Evolutionary conservation across 192 early-diverging fungal genomes (phyloP), one percentile per base, ranked within the genome.

Genomic region (Rhizophagus clarus): DNA sequence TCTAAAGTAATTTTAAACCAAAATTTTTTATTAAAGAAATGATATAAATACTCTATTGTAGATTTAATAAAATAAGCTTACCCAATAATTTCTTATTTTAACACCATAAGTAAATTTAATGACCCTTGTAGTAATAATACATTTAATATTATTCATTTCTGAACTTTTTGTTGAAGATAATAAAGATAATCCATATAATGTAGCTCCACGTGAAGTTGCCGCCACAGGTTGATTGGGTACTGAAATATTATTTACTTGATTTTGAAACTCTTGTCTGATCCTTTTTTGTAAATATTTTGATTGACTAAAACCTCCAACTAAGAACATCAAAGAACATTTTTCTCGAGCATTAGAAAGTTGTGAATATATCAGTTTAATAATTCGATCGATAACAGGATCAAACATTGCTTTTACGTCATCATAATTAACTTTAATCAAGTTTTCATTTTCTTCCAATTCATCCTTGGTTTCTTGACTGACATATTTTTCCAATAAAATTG

Each of bases 401-500:
- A 82, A 86, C 45, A 81, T 74, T 77, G 61, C 3, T 80, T 81
- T 77, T 80, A 79, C 28, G 79, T 72, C 79, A 88, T 88, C n/a
- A 88, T 82, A 72, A 62, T 82, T 24, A 83, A 84, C 0, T 84
- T 79, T 73, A 86, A 77, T 31, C 86, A 83, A 85, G 83, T n/a
- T n/a, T n/a, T 84, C 31, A 85, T 78, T 14, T 77, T 82, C 20
- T 85, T 84, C 79, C 82, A 83, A 24, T 81, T 83, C 34, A 81
- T 86, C 28, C 80, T 60, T 61, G 81, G 1, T 3, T 0, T 45
- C 12, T 1, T 24, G 10, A 15, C 37, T 51, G 40, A 72, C 24
- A 49, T 72, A 72, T 45, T 72, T 0, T 7, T n/a, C n/a, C n/a
- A 11, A 45, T 20, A 72, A 5, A 11, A 8, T 10, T 0, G 70